Evolutionary conservation across 2,329 filamentous ascomycete species (phyloP).

Genomic region (Grosmannia penicillata): DNA sequence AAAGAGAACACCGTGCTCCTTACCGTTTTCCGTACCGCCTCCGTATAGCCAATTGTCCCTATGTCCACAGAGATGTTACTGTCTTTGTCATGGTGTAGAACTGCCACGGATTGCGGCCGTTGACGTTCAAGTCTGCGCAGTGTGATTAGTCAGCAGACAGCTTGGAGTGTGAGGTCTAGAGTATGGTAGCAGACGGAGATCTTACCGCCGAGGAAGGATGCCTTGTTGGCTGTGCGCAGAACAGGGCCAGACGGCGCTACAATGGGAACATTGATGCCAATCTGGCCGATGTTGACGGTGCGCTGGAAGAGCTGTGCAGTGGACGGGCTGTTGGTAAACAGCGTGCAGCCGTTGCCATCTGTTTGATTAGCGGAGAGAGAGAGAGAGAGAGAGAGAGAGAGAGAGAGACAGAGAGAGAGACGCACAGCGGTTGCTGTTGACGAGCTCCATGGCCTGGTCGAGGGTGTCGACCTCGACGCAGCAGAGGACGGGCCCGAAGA

Average conservation of each 20-base stretch:
- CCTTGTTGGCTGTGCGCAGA: slow-evolving; percentile 4
- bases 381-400: neutral
- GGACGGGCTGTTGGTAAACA: slow-evolving; percentile 68
- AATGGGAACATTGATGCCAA: slow-evolving; percentile 74
- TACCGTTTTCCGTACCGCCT: no score
- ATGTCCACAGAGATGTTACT: neutral
- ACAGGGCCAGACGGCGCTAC: slow-evolving; percentile 2
- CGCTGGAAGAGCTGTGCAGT: slow-evolving; percentile 65
- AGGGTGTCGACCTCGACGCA: slow-evolving; percentile 65
- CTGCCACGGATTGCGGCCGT: slow-evolving; percentile 1
- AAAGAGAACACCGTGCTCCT: no score
- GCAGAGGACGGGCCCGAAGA: slow-evolving; percentile 73
- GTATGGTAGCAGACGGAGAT: no score
- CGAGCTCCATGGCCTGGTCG: slow-evolving; percentile 63
- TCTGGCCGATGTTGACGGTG: slow-evolving; percentile 70
- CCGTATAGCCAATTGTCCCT: neutral
- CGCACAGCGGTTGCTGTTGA: slow-evolving; percentile 61
- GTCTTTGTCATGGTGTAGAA: slow-evolving; percentile 5
- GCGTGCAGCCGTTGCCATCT: slow-evolving; percentile 67
- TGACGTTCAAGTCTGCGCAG: slow-evolving; percentile 2
- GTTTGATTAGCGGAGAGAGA: neutral
- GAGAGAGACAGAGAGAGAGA: neutral
- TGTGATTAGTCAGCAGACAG: neutral
- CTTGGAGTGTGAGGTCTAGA: neutral
- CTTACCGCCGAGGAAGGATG: slow-evolving; percentile 4